phyloP scores from a whole-genome alignment of 1,284 basidiomycete species.

The Rhodotorula sp. region DNA sequence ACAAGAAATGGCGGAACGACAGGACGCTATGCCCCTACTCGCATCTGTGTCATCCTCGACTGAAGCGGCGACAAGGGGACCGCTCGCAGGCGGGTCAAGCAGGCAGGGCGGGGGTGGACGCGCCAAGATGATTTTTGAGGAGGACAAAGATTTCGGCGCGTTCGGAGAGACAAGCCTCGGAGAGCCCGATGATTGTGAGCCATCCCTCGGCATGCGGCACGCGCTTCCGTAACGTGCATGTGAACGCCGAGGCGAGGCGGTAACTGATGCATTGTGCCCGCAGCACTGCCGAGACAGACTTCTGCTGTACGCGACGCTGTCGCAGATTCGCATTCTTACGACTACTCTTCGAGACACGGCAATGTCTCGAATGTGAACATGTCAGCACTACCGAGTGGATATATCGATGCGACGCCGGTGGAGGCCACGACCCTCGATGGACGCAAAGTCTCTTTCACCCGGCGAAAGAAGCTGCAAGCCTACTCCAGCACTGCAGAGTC shows the following conservation, averaged over 20 bases:
- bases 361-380: slow-evolving; percentile 31
- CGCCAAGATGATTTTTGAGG: slow-evolving; percentile 14
- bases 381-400: slow-evolving; percentile 6
- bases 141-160: slow-evolving; percentile 11
- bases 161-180: background rate
- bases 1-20: slow-evolving; percentile 3
- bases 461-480: slow-evolving; percentile 33
- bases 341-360: slow-evolving; percentile 24
- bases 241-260: background rate
- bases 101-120: background rate
- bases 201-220: too few species aligned
- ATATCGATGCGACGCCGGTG: slow-evolving; percentile 28
- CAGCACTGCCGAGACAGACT: background rate
- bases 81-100: background rate
- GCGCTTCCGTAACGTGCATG: too few species aligned
- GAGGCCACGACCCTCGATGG: slow-evolving; percentile 41
- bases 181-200: too few species aligned
- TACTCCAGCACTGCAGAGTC: background rate
- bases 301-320: background rate
- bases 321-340: slow-evolving; percentile 7
- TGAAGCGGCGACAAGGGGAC: background rate
- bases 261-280: background rate
- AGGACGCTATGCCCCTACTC: background rate
- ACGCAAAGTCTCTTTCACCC: slow-evolving; percentile 26
- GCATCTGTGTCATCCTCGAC: background rate